Evolutionary conservation across 129 eudicot species (phyloP).

Genomic region (Flaveria bidentis): DNA sequence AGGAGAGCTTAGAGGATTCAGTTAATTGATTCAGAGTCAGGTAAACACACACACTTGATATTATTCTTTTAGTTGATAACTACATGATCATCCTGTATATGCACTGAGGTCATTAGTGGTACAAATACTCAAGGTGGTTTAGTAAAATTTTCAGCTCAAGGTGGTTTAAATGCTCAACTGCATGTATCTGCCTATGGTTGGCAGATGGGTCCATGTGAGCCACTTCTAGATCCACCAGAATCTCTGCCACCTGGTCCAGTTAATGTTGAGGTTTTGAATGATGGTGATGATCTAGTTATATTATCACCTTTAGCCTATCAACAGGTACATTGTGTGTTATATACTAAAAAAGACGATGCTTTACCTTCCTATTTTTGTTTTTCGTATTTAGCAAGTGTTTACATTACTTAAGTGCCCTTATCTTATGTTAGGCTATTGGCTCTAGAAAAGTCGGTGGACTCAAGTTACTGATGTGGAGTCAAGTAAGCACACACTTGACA

Average conservation of each 20-base stretch:
- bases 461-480: not conserved
- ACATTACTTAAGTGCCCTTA: not conserved
- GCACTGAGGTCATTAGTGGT: not conserved
- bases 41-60: not conserved
- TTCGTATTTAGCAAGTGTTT: not conserved
- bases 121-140: not conserved
- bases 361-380: not conserved
- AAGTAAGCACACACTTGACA: constrained; percentile 7
- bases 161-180: not conserved
- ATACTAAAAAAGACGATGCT: not conserved
- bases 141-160: not conserved
- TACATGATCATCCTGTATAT: not conserved
- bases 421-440: not conserved
- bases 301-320: not conserved
- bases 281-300: not conserved
- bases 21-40: not conserved
- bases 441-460: not conserved
- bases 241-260: not conserved
- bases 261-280: not conserved
- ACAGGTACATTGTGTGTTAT: not conserved
- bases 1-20: not conserved
- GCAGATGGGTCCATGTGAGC: not conserved
- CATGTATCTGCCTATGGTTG: not conserved
- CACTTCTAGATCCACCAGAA: not conserved
- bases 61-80: not conserved